Conservation (phyloP, 768 basidiomycete genomes). For the Tricholoma saponaceum region DNA sequence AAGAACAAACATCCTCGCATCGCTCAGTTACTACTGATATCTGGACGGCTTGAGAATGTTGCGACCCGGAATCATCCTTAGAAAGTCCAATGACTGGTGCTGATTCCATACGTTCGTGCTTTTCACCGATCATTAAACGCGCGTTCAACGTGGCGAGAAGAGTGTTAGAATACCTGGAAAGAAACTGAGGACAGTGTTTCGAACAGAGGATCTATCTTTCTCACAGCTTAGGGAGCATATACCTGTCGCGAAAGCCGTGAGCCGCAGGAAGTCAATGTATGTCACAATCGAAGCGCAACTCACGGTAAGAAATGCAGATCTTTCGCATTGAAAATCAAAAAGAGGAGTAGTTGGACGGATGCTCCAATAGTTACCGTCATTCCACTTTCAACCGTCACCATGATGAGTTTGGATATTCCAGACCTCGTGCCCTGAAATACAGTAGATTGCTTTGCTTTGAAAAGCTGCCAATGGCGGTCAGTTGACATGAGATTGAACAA, state of each 20-base stretch:
- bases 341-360: slow-evolving; percentile 15
- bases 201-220: neutral
- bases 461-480: neutral
- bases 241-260: neutral
- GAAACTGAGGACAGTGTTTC: neutral
- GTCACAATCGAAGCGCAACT: neutral
- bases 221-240: slow-evolving; percentile 8
- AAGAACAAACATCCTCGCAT: too few relatives aligned
- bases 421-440: slow-evolving; percentile 2
- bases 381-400: slow-evolving; percentile 19
- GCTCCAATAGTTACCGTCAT: slow-evolving; percentile 17
- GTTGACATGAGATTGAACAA: neutral
- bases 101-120: neutral
- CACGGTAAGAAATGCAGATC: slow-evolving; percentile 17
- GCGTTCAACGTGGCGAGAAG: slow-evolving; percentile 7
- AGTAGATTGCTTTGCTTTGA: slow-evolving; percentile 4
- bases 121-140: neutral
- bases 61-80: neutral
- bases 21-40: neutral
- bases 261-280: neutral
- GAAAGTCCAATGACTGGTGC: neutral
- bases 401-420: slow-evolving; percentile 11
- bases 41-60: neutral
- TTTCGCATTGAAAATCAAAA: slow-evolving; percentile 12
- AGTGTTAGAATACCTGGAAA: slow-evolving; percentile 9